A percentile compares a stretch with the other conserved stretches of the same genome.
These are phyloP conservation scores for Croton laevigatus DNA, from an alignment of 441 rosid species.

Conservation along the genomic window DNA sequence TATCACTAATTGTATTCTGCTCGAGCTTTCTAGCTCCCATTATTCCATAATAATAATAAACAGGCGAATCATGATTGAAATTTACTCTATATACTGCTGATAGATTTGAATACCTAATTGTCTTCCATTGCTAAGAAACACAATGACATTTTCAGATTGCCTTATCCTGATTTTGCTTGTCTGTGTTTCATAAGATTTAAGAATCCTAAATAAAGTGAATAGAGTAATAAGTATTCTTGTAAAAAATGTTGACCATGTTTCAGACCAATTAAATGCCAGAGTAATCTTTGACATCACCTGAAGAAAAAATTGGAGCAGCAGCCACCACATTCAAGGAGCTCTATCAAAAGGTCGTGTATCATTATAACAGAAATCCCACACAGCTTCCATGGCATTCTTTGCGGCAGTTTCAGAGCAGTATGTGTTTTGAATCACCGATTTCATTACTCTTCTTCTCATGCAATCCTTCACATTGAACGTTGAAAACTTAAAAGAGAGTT, in stretches of 20 bases:
- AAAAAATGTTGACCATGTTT: background rate
- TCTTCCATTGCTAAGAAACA: too few species aligned
- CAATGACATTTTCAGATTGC: too few species aligned
- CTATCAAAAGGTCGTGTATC: slow-evolving; percentile 93
- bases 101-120: too few species aligned
- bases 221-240: too few species aligned
- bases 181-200: too few species aligned
- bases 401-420: slow-evolving; percentile 79
- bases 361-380: slow-evolving; percentile 92
- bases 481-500: slow-evolving; percentile 8
- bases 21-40: too few species aligned
- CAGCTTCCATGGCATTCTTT: slow-evolving; percentile 87
- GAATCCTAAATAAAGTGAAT: too few species aligned
- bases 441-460: slow-evolving; percentile 83
- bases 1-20: too few species aligned
- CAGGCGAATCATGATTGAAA: too few species aligned
- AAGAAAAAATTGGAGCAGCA: slow-evolving; percentile 2
- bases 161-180: too few species aligned
- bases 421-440: slow-evolving; percentile 60
- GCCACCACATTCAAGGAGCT: slow-evolving; percentile 59
- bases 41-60: too few species aligned
- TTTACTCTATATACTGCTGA: too few species aligned
- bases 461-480: slow-evolving; percentile 57
- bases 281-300: background rate
- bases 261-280: background rate